Conservation (phyloP, 495 filamentous ascomycete genomes). For the Neurospora cerealis region DNA sequence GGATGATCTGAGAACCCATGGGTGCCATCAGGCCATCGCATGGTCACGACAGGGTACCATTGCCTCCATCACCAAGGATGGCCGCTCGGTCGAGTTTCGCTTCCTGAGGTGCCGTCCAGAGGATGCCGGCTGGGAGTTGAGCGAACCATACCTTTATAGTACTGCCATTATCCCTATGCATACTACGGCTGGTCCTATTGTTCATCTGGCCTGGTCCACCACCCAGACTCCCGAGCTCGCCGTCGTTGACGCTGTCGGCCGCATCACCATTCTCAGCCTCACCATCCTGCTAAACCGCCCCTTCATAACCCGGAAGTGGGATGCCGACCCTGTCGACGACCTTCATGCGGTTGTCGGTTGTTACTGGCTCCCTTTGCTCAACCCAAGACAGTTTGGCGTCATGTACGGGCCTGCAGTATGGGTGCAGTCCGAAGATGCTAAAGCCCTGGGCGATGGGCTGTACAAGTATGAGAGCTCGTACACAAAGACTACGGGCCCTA, state of each 20-base stretch:
- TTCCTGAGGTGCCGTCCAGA: constrained; percentile 60
- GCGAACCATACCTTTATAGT: constrained; percentile 40
- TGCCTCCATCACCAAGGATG: constrained; percentile 68
- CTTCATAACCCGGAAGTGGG: constrained; percentile 40
- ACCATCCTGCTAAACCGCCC: constrained; percentile 57
- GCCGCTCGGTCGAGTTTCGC: constrained; percentile 55
- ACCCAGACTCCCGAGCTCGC: constrained; percentile 59
- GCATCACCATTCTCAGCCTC: constrained; percentile 57
- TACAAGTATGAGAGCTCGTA: constrained; percentile 37
- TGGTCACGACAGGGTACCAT: constrained; percentile 90
- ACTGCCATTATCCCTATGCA: constrained; percentile 20
- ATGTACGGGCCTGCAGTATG: constrained; percentile 37
- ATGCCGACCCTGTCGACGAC: constrained; percentile 57
- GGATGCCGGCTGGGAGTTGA: constrained; percentile 70
- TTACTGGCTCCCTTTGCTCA: constrained; percentile 64
- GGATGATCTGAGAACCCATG: constrained; percentile 66
- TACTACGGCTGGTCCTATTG: constrained; percentile 46
- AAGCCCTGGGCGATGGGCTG: background rate
- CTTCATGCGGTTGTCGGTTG: constrained; percentile 67
- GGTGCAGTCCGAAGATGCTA: constrained; percentile 17
- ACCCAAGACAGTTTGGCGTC: constrained; percentile 28
- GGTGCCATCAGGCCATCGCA: constrained; percentile 77
- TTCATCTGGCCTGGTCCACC: constrained; percentile 75
- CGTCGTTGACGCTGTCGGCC: constrained; percentile 62
- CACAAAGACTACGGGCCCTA: constrained; percentile 52